Conservation (phyloP, 139 green algal genomes). For the Chlamydomonas schloesseri region DNA sequence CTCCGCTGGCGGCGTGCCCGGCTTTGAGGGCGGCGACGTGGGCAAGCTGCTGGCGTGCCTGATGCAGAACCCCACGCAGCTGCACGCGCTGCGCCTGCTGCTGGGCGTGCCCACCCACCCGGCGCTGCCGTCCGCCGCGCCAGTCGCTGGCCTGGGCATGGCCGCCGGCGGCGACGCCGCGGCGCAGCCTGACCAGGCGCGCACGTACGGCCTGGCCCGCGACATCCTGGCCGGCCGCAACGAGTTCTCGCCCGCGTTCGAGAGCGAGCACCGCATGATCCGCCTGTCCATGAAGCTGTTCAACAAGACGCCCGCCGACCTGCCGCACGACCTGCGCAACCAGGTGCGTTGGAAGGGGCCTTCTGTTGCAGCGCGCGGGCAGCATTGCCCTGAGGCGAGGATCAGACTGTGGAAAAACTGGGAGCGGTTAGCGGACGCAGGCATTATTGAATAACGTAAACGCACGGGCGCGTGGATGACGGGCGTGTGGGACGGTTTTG, state of each 20-base stretch:
- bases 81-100: conserved; percentile 69
- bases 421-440: too few relatives aligned
- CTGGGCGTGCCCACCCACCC: conserved; percentile 66
- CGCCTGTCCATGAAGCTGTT: conserved; percentile 84
- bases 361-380: too few relatives aligned
- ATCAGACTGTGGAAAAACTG: too few relatives aligned
- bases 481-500: too few relatives aligned
- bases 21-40: conserved; percentile 49
- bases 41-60: conserved; percentile 60
- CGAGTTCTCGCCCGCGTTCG: conserved; percentile 50
- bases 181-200: neutral
- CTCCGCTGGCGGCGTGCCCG: neutral
- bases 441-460: too few relatives aligned
- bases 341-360: conserved; percentile 8
- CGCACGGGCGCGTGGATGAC: too few relatives aligned
- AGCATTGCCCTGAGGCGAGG: too few relatives aligned
- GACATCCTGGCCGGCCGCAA: conserved; percentile 48
- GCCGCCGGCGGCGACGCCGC: neutral
- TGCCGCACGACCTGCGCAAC: conserved; percentile 73
- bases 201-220: conserved; percentile 48
- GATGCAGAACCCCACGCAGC: conserved; percentile 67
- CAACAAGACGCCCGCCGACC: conserved; percentile 81
- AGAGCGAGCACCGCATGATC: conserved; percentile 55
- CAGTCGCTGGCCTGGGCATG: neutral
- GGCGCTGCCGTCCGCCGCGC: conserved; percentile 53